Percentiles rank a stretch among this genome's conserved stretches.
Conservation (phyloP, 768 basidiomycete genomes). For the Podaxis sp. region DNA sequence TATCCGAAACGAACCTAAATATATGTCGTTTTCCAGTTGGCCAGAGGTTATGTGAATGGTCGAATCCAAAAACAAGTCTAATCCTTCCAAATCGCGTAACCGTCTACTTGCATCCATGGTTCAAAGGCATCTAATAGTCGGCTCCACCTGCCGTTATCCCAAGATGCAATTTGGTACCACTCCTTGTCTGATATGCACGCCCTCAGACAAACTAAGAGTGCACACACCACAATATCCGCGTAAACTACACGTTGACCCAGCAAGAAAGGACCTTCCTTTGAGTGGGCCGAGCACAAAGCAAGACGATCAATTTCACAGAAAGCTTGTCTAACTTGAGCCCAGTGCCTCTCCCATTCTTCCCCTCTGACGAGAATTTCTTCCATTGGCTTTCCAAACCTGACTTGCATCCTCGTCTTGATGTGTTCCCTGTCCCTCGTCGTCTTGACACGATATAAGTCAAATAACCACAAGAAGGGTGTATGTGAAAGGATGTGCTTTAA, state of each 20-base stretch:
- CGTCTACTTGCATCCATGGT: not conserved
- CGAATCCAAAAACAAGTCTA: too few relatives aligned
- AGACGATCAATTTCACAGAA: not conserved
- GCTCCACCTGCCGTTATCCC: not conserved
- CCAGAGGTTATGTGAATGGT: too few relatives aligned
- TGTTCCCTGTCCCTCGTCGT: too few relatives aligned
- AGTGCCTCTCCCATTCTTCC: not conserved
- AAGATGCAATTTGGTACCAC: not conserved
- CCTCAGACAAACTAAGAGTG: not conserved
- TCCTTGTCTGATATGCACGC: not conserved
- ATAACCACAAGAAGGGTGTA: too few relatives aligned
- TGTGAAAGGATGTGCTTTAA: too few relatives aligned
- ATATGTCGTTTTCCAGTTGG: not conserved
- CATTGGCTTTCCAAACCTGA: constrained; percentile 9
- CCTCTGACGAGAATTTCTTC: constrained; percentile 17
- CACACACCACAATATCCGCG: not conserved
- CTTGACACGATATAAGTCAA: too few relatives aligned
- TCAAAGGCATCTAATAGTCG: not conserved
- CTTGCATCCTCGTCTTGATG: too few relatives aligned
- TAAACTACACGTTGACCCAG: not conserved
- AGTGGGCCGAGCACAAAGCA: not conserved
- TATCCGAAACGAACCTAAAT: not conserved
- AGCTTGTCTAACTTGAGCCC: not conserved
- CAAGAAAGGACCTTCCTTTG: not conserved
- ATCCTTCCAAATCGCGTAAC: not conserved